These are phyloP conservation scores for Ostreobium quekettii DNA, from an alignment of 139 green algal species.

Conservation along the genomic window DNA sequence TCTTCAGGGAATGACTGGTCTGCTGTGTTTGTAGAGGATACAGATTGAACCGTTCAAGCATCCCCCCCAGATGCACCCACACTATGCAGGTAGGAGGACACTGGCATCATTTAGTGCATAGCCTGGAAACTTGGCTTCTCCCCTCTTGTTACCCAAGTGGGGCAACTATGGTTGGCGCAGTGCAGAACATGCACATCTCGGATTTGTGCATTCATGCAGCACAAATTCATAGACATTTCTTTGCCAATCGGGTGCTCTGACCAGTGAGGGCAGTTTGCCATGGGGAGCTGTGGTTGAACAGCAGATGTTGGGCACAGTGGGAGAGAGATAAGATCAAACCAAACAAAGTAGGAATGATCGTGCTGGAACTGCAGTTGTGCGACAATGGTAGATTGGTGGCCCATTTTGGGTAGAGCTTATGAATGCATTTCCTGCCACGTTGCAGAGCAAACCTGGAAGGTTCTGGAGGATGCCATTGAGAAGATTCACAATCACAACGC, in stretches of 20 bases:
- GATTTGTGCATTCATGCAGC: too few relatives aligned
- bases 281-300: too few relatives aligned
- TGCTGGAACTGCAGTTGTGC: background rate
- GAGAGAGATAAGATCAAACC: too few relatives aligned
- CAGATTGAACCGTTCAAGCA: constrained; percentile 95
- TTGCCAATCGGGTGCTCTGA: background rate
- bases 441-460: constrained; percentile 91
- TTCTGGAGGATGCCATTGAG: constrained; percentile 87
- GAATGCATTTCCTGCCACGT: background rate
- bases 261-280: too few relatives aligned
- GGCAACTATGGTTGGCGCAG: background rate
- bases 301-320: too few relatives aligned
- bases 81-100: constrained; percentile 63
- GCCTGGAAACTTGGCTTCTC: background rate
- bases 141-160: background rate
- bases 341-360: too few relatives aligned
- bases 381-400: background rate
- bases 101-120: background rate
- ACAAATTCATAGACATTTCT: background rate
- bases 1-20: too few relatives aligned
- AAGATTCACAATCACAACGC: constrained; percentile 97
- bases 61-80: constrained; percentile 75
- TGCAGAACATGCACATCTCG: background rate
- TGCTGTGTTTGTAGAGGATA: constrained; percentile 26
- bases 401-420: background rate